Evolutionary conservation across 2,329 filamentous ascomycete genomes (phyloP), one percentile per base, ranked within the genome.

Genomic region (Paecilomyces sp.): DNA sequence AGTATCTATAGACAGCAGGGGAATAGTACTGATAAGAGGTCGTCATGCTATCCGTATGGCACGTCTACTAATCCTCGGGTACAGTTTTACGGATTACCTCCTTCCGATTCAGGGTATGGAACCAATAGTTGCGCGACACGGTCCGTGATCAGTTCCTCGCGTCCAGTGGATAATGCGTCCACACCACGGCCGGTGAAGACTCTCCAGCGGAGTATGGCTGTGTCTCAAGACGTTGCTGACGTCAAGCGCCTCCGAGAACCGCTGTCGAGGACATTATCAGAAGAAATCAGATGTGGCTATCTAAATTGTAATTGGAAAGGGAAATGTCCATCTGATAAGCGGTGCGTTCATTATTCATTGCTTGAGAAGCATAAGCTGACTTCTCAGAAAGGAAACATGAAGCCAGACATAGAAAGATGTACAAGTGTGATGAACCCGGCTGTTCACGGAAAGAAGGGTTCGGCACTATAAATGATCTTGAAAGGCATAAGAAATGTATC

Each of bases 381-480:
- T 30, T 11, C n/a, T 33, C 12, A n/a, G 52, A 1, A 60, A 95
- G 91, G 61, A 96, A 95, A 73, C 91, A 95, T 67, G 74, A 80
- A 54, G 80, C 87, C 22, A 86, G 87, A 55, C 91, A 96, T 71
- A 79, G 76, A 1, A 92, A 88, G 65, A 84, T 86, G 0, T 85
- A 82, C 70, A 81, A 75, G 60, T 96, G 92, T 68, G 68, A 80
- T 3, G 73, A 84, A 25, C 63, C 71, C 0, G 76, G 76, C 3
- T 95, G 91, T 71, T 64, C 68, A 28, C 80, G 86, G 12, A 76
- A 71, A 4, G 79, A 84, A 62, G 91, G 90, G 0, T 96, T 96
- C 67, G 87, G 88, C 18, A 95, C 91, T 0, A 74, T 78, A 18
- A 96, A 95, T 70, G 92, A 96, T 67, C 83, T 93, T 12, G 83